These are phyloP conservation scores for Boletus barrowsii DNA, from an alignment of 768 basidiomycete species.

Conservation along the genomic window DNA sequence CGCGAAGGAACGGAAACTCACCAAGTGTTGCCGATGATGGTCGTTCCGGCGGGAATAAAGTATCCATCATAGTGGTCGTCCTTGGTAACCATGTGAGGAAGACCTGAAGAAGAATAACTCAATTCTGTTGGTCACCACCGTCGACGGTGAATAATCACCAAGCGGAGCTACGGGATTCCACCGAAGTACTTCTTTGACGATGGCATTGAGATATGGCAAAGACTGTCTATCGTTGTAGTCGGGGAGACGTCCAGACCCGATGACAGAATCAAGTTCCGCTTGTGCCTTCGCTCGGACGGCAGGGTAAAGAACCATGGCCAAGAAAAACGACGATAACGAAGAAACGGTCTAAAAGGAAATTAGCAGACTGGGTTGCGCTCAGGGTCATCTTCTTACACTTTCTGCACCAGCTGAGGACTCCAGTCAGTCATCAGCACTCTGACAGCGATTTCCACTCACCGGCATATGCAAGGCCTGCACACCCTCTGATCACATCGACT, in stretches of 20 bases:
- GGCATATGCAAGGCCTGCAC: conserved; percentile 47
- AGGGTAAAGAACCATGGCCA: conserved; percentile 30
- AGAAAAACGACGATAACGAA: conserved; percentile 29
- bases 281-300: conserved; percentile 29
- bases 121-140: conserved; percentile 10
- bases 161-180: conserved; percentile 35
- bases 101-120: conserved; percentile 17
- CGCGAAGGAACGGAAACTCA: conserved; percentile 11
- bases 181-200: conserved; percentile 31
- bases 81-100: conserved; percentile 33
- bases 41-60: conserved; percentile 39
- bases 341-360: conserved; percentile 25
- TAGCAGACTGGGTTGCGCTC: neutral
- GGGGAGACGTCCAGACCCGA: conserved; percentile 29
- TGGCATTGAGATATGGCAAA: conserved; percentile 26
- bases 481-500: conserved; percentile 38
- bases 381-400: conserved; percentile 18
- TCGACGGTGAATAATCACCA: conserved; percentile 22
- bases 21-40: conserved; percentile 62
- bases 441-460: conserved; percentile 28
- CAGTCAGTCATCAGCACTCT: conserved; percentile 3
- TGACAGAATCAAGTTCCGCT: conserved; percentile 25
- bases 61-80: conserved; percentile 32
- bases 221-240: conserved; percentile 30
- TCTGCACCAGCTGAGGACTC: conserved; percentile 39